Percentiles rank a stretch among this genome's conserved stretches.
These are phyloP conservation scores for Globisporangium uncinulatum DNA, from an alignment of 352 stramenopile species.

Conservation along the genomic window DNA sequence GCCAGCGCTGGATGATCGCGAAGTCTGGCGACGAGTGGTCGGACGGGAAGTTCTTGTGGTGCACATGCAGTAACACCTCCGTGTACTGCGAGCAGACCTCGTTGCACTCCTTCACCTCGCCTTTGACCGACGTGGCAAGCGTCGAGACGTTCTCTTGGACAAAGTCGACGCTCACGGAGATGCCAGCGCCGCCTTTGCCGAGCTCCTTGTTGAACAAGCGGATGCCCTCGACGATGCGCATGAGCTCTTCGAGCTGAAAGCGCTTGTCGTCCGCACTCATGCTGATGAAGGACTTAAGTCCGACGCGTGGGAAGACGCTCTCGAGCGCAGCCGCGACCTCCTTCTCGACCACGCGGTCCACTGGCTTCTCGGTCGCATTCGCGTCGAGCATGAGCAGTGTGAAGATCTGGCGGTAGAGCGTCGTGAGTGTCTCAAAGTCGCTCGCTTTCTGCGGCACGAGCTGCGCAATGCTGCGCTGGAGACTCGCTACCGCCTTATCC, in stretches of 20 bases:
- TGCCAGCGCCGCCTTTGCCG: slow-evolving; percentile 82
- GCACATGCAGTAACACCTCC: slow-evolving; percentile 68
- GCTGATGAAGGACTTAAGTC: slow-evolving; percentile 91
- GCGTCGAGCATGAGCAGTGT: slow-evolving; percentile 76
- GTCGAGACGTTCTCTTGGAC: slow-evolving; percentile 50
- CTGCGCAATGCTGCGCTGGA: slow-evolving; percentile 72
- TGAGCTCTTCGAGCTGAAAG: slow-evolving; percentile 88
- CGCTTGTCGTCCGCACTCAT: slow-evolving; percentile 88
- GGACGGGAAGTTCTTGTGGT: slow-evolving; percentile 35
- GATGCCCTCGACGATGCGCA: slow-evolving; percentile 90
- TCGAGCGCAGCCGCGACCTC: slow-evolving; percentile 89
- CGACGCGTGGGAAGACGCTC: slow-evolving; percentile 93
- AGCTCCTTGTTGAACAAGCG: slow-evolving; percentile 91
- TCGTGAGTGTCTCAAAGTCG: slow-evolving; percentile 89
- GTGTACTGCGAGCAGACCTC: slow-evolving; percentile 79
- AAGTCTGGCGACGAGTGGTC: slow-evolving; percentile 12
- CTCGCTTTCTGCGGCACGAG: slow-evolving; percentile 70
- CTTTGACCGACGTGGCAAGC: slow-evolving; percentile 42
- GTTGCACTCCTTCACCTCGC: slow-evolving; percentile 58
- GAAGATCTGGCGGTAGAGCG: slow-evolving; percentile 89
- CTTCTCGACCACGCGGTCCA: slow-evolving; percentile 73
- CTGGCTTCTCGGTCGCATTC: slow-evolving; percentile 23
- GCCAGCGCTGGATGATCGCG: slow-evolving; percentile 74
- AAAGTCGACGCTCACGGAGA: slow-evolving; percentile 50
- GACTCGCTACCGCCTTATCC: slow-evolving; percentile 44